Base-by-base conservation (phyloP, 2,329 filamentous ascomycete genomes). In the Venturia carpophila region DNA sequence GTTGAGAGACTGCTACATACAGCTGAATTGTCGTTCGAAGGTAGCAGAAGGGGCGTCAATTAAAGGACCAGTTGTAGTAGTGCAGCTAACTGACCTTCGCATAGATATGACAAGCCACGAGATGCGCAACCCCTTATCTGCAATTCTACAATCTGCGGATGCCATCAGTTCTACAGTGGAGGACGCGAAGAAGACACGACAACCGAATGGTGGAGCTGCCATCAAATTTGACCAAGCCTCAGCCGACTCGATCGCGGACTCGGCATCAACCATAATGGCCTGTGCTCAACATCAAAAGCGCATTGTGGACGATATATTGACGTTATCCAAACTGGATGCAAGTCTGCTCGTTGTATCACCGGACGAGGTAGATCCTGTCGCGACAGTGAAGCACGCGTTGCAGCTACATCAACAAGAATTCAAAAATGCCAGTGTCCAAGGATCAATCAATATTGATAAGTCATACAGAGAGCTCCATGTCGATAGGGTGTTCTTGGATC, bases 261-360 rank as follows among this genome's bases (percentile, higher is more conserved):
- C 72, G n/a, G 72, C 72, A 15, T 71, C 73, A 47, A 75, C 73
- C 19, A 74, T 81, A 65, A 73, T 77, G 49, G 73, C 78, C 45
- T 81, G 79, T 67, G 76, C 76, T 6, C 74, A 77, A 27, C 79
- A 81, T 65, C 78, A 80, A 65, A 80, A 79, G 66, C 71, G 76
- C n/a, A 80, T 81, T 13, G 45, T 66, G 3, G 64, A 66, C 42
- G 65, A 66, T 24, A 60, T 66, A 27, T 41, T 66, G 45, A 66
- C 65, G 5, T 43, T 66, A 19, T 47, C 37, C 2, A 66, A 66
- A 55, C 39, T 66, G 19, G 65, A 66, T 30, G 45, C 55, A 19
- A 45, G 49, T 37, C 62, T 66, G 17, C 47, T 66, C 4, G 41
- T 64, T 11, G 41, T 66, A n/a, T 60, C 65, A 13, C 65, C 65